phyloP scores from a whole-genome alignment of 768 basidiomycete species.

The Filobasidium floriforme region DNA sequence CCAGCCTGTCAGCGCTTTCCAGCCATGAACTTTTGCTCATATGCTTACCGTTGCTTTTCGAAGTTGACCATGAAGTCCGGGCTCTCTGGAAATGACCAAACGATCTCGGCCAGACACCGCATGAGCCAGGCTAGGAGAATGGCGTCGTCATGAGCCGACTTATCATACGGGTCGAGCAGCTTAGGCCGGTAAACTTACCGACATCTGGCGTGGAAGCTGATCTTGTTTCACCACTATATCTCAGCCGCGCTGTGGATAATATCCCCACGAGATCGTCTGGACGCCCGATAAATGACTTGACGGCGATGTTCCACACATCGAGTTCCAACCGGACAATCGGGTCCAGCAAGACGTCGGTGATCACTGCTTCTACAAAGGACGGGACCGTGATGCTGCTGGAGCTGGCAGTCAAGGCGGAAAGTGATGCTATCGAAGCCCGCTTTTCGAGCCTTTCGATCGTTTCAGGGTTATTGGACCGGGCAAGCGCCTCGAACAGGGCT shows the following conservation, averaged over 20 bases:
- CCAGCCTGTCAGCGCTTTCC: too few species aligned
- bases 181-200: neutral
- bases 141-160: neutral
- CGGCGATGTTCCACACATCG: neutral
- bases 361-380: neutral
- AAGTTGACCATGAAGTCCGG: conserved; percentile 9
- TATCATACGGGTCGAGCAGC: neutral
- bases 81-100: conserved; percentile 2
- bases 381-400: neutral
- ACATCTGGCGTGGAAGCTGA: neutral
- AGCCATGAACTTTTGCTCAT: too few species aligned
- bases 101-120: neutral
- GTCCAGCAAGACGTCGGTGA: neutral
- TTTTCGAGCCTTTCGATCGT: neutral
- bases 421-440: neutral
- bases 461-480: neutral
- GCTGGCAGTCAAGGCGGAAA: neutral
- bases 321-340: neutral
- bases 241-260: neutral
- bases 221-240: neutral
- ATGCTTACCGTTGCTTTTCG: conserved; percentile 6
- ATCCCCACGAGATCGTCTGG: neutral
- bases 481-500: neutral
- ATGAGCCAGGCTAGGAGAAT: neutral
- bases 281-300: neutral